A percentile compares a stretch with the other conserved stretches of the same genome.
These are phyloP conservation scores for Fagopyrum esculentum DNA, from an alignment of 148 eudicot species.

Conservation along the genomic window DNA sequence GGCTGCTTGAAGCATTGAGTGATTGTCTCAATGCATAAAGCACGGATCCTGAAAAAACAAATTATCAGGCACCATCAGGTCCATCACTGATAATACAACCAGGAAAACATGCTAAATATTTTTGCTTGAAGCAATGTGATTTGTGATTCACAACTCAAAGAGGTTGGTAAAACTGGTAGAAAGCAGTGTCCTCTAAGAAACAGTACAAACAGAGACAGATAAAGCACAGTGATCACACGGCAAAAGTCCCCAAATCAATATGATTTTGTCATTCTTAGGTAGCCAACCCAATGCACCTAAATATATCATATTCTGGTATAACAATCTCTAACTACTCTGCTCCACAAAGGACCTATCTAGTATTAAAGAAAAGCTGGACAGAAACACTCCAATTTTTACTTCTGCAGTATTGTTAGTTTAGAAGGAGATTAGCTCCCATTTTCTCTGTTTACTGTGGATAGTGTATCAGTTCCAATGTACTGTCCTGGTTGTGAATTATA, in stretches of 20 bases:
- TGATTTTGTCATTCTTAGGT: neutral
- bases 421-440: neutral
- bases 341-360: neutral
- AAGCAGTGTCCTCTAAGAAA: neutral
- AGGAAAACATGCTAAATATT: too few relatives aligned
- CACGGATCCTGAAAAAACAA: slow-evolving; percentile 54
- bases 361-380: neutral
- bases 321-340: neutral
- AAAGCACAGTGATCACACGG: neutral
- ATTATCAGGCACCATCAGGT: neutral
- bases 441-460: neutral
- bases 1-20: slow-evolving; percentile 57
- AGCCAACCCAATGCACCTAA: neutral
- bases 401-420: neutral
- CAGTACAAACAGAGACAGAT: neutral
- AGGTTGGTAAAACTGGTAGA: neutral
- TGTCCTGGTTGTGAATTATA: neutral
- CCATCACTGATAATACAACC: neutral
- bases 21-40: slow-evolving; percentile 50
- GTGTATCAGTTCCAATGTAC: neutral
- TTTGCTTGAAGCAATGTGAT: too few relatives aligned
- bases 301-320: neutral
- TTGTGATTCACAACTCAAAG: too few relatives aligned
- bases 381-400: neutral
- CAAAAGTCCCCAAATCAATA: neutral